phyloP scores from a whole-genome alignment of 1,284 basidiomycete genomes.

The Cutaneotrichosporon mucoides region DNA sequence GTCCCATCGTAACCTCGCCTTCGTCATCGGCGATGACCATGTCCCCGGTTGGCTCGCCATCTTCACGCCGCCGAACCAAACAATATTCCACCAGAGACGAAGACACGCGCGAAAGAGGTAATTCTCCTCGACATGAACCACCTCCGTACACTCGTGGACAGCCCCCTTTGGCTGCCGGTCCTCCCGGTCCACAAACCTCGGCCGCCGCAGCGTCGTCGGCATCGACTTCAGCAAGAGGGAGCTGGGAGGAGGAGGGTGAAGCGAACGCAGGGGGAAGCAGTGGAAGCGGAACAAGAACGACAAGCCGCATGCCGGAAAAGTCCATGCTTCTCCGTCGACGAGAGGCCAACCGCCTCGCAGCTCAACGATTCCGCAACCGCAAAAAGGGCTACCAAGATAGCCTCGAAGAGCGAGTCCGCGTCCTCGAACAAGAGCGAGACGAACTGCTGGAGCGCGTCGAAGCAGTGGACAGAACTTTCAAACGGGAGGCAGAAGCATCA shows the following conservation, averaged over 20 bases:
- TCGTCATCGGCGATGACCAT: no score
- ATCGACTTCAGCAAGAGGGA: not conserved
- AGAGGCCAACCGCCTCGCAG: conserved; percentile 44
- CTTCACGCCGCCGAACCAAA: no score
- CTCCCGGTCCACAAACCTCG: not conserved
- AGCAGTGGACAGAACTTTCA: not conserved
- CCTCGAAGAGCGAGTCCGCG: conserved; percentile 36
- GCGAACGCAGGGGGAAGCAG: no score
- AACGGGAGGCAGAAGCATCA: not conserved
- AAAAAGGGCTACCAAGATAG: conserved; percentile 47
- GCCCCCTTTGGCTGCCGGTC: no score
- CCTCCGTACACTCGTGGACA: no score
- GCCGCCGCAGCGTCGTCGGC: not conserved
- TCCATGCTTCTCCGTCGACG: conserved; percentile 30
- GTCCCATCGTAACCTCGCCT: no score
- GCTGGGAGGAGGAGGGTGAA: not conserved
- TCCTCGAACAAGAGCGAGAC: conserved; percentile 35
- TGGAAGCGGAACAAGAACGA: not conserved
- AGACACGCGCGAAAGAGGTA: no score
- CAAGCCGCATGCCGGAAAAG: not conserved
- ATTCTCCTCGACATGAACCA: no score
- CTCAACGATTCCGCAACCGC: conserved; percentile 42
- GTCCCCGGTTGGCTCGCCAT: no score
- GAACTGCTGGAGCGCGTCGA: conserved; percentile 24
- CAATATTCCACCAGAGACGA: no score